Evolutionary conservation across 2,329 filamentous ascomycete genomes (phyloP).

Genomic region (Colletotrichum sublineola): DNA sequence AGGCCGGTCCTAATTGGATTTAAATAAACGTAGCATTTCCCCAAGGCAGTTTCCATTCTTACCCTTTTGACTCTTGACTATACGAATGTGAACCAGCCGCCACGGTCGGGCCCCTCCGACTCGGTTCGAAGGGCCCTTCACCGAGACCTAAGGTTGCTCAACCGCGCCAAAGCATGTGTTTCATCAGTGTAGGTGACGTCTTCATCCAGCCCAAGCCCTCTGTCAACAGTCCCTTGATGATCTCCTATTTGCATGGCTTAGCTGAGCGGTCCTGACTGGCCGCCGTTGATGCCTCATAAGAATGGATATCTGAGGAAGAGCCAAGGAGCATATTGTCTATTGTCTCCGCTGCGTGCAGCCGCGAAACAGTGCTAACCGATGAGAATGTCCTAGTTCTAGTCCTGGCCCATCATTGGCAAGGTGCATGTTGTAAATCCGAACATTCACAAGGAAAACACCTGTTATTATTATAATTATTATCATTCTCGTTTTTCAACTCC

Average conservation of each 20-base stretch:
- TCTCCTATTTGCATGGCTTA: conserved; percentile 52
- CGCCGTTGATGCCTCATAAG: conserved; percentile 45
- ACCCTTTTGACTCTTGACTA: background rate
- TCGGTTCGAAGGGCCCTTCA: background rate
- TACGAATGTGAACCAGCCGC: background rate
- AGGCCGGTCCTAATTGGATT: conserved; percentile 17
- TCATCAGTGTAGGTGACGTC: conserved; percentile 1
- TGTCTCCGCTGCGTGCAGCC: background rate
- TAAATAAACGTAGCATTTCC: conserved; percentile 3
- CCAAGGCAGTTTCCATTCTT: no score
- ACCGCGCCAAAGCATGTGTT: conserved; percentile 2
- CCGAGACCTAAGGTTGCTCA: background rate
- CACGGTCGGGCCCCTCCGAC: background rate
- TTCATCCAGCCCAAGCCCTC: background rate
- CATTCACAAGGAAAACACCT: no score
- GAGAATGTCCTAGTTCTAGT: background rate
- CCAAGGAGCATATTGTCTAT: background rate
- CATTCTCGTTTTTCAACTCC: background rate
- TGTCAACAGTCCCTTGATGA: conserved; percentile 47
- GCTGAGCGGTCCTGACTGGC: conserved; percentile 47
- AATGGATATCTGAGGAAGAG: conserved; percentile 50
- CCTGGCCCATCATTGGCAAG: background rate
- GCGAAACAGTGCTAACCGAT: background rate
- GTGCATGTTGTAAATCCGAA: background rate
- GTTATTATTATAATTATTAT: no score